Conservation (phyloP, 176 grass and related monocot genomes). For the Raddia distichophylla region DNA sequence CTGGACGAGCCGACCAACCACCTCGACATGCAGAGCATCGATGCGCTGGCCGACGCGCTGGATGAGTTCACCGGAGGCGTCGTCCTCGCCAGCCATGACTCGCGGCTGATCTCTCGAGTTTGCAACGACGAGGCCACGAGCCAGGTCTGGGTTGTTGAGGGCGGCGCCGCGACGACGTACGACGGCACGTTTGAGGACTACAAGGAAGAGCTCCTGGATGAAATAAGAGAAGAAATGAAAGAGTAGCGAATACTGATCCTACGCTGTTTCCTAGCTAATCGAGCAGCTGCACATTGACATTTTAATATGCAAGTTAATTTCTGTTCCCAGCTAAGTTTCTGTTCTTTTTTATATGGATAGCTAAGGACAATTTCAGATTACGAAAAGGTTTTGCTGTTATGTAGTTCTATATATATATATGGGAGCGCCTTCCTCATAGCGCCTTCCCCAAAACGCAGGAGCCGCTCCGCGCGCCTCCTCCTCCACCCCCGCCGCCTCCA, state of each 20-base stretch:
- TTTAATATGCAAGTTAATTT: too few species aligned
- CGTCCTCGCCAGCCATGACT: slow-evolving; percentile 67
- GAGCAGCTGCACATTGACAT: too few species aligned
- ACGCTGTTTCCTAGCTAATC: too few species aligned
- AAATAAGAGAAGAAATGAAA: slow-evolving; percentile 64
- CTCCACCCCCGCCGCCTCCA: too few species aligned
- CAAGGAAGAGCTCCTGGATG: slow-evolving; percentile 62
- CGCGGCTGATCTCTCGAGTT: slow-evolving; percentile 63
- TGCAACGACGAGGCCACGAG: slow-evolving; percentile 65
- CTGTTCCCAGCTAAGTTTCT: too few species aligned
- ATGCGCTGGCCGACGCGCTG: slow-evolving; percentile 60
- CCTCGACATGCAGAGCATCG: slow-evolving; percentile 74
- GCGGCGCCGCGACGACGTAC: slow-evolving; percentile 56
- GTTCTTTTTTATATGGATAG: too few species aligned
- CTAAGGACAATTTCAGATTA: too few species aligned
- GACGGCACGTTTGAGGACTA: slow-evolving; percentile 62
- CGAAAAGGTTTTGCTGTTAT: too few species aligned
- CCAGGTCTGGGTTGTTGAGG: slow-evolving; percentile 72
- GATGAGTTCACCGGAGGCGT: slow-evolving; percentile 73
- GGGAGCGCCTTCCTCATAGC: too few species aligned
- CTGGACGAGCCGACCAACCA: slow-evolving; percentile 77
- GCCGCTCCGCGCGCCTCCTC: too few species aligned
- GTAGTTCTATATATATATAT: neutral
- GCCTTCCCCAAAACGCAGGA: too few species aligned
- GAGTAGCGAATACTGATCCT: slow-evolving; percentile 5